phyloP scores from a whole-genome alignment of 2,329 filamentous ascomycete species.

The Neofusicoccum laricinum region DNA sequence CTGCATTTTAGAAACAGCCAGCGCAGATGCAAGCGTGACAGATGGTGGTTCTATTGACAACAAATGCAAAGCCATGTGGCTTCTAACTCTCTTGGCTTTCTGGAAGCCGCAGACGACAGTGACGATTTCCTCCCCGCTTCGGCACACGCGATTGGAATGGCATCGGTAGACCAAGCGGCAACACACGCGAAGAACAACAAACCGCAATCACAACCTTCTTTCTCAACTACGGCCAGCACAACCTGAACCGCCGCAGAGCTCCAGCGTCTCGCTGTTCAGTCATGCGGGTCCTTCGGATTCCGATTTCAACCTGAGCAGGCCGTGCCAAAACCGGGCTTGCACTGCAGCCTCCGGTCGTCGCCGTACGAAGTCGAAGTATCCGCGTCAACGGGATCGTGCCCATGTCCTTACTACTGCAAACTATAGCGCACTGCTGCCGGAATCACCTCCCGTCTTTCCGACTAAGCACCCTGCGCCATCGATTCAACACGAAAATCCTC shows the following conservation, averaged over 20 bases:
- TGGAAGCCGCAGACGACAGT: not conserved
- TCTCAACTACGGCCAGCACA: not conserved
- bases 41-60: not conserved
- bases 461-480: not conserved
- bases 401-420: not conserved
- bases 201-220: not conserved
- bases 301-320: not conserved
- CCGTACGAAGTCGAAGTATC: not conserved
- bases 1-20: not conserved
- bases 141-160: not conserved
- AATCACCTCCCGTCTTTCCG: conserved; percentile 8
- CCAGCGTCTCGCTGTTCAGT: not conserved
- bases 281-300: not conserved
- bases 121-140: not conserved
- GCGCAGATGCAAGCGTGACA: not conserved
- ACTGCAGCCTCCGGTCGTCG: not conserved
- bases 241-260: not conserved
- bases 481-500: not conserved
- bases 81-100: not conserved
- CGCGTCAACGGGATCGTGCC: not conserved
- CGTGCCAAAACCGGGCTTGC: not conserved
- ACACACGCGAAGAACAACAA: not conserved
- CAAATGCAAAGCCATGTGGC: not conserved
- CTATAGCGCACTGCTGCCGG: conserved; percentile 2
- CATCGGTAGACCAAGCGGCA: not conserved